phyloP scores from a whole-genome alignment of 1,284 basidiomycete species.

The Cerrena zonata region DNA sequence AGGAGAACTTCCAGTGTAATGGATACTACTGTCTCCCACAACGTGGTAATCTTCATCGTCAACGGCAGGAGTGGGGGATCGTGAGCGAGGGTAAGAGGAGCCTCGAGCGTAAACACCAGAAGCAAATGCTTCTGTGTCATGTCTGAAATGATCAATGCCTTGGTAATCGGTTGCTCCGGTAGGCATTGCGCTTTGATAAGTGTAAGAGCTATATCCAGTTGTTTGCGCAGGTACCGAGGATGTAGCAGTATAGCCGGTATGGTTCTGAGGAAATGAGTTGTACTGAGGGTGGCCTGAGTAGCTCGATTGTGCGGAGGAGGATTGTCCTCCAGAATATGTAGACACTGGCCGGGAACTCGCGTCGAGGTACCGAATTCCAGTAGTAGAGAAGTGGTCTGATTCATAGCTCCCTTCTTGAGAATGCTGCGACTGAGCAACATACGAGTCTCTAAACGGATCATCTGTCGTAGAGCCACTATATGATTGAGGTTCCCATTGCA shows the following conservation, averaged over 20 bases:
- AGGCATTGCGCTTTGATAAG: conserved; percentile 12
- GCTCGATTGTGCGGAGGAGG: neutral
- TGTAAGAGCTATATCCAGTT: conserved; percentile 3
- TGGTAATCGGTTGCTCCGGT: conserved; percentile 14
- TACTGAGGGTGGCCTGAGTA: neutral
- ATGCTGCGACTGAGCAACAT: conserved; percentile 2
- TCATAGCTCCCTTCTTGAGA: neutral
- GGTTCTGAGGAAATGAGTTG: conserved; percentile 13
- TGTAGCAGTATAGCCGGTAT: conserved; percentile 7
- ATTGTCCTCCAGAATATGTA: conserved; percentile 13
- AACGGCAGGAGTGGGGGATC: conserved; percentile 66
- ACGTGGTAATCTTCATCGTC: conserved; percentile 66
- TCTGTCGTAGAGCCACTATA: conserved; percentile 12
- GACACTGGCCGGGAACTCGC: conserved; percentile 15
- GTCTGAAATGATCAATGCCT: conserved; percentile 29
- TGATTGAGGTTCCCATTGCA: conserved; percentile 26
- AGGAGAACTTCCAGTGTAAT: conserved; percentile 40
- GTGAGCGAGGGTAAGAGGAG: conserved; percentile 47
- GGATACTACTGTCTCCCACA: conserved; percentile 46
- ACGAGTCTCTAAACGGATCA: conserved; percentile 27
- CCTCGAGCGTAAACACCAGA: conserved; percentile 52
- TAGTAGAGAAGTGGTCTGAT: conserved; percentile 13
- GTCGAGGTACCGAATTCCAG: conserved; percentile 6
- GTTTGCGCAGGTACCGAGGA: conserved; percentile 7
- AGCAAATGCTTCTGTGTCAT: conserved; percentile 61